phyloP scores from a whole-genome alignment of 2,329 filamentous ascomycete species.

The Clonostachys solani region DNA sequence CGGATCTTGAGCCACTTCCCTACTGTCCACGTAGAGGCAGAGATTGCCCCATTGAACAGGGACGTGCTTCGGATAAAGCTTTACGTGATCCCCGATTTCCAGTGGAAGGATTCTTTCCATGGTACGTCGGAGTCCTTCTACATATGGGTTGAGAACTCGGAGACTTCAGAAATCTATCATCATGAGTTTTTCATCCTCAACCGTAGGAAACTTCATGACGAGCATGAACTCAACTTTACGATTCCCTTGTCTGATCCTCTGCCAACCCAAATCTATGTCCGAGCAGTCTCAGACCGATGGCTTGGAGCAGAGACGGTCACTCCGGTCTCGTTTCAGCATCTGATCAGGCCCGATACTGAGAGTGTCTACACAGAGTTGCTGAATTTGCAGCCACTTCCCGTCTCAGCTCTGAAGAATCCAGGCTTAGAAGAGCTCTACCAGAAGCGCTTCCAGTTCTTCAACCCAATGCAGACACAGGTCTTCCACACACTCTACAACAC shows the following conservation, averaged over 20 bases:
- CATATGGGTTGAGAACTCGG: slow-evolving; percentile 98
- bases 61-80: slow-evolving; percentile 92
- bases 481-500: slow-evolving; percentile 97
- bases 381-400: slow-evolving; percentile 83
- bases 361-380: slow-evolving; percentile 94
- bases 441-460: slow-evolving; percentile 91
- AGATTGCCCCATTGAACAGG: slow-evolving; percentile 92
- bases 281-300: slow-evolving; percentile 93
- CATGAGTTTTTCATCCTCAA: slow-evolving; percentile 96
- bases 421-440: slow-evolving; percentile 84
- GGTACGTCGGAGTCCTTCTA: slow-evolving; percentile 96
- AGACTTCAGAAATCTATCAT: slow-evolving; percentile 96
- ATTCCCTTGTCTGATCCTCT: slow-evolving; percentile 92
- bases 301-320: slow-evolving; percentile 93
- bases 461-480: slow-evolving; percentile 98
- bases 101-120: slow-evolving; percentile 91
- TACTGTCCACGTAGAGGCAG: slow-evolving; percentile 82
- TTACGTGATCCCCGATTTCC: slow-evolving; percentile 82
- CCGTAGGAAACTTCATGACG: slow-evolving; percentile 83
- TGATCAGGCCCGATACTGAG: slow-evolving; percentile 95
- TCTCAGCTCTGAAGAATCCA: slow-evolving; percentile 83
- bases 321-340: slow-evolving; percentile 93
- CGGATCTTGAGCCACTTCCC: slow-evolving; percentile 88
- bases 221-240: slow-evolving; percentile 97
- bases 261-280: slow-evolving; percentile 92